Evolutionary conservation across 768 basidiomycete genomes (phyloP), one percentile per base, ranked within the genome.

Genomic region (Russula lepida): DNA sequence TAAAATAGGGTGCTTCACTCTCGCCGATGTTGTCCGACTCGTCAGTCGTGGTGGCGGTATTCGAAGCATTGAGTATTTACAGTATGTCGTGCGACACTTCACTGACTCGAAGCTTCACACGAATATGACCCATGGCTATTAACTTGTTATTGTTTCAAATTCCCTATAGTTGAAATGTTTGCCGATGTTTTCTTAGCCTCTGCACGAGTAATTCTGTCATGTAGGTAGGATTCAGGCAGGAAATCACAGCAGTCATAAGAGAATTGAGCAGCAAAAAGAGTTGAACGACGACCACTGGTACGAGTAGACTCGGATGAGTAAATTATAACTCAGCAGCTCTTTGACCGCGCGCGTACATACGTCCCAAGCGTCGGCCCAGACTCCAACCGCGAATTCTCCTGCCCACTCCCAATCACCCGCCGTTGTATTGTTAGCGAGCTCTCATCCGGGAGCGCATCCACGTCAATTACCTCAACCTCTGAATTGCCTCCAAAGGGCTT

Each of bases 381-480:
- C 30, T 63, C 63, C 6, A 44, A 52, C 32, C n/a, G 35, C 11
- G 39, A 51, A 6, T 6, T 46, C 21, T 35, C 51, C 50, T 17
- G 41, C 30, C 47, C 50, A 21, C 28, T 49, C 28, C 25, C 19
- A 25, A 27, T 25, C 32, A 17, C 25, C 15, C 43, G 32, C 30
- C 33, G 44, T 23, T 35, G 41, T 30, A 17, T 62, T 28, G 12
- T 4, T 47, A 32, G 53, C 23, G 21, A 28, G 23, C 32, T 49
- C 19, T 30, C 52, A 44, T 58, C 52, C 13, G 56, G 56, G 28
- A 64, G 60, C 9, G 63, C 63, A 43, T 64, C 63, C 27, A 64
- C 63, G 19, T 64, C 63, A 17, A 64, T 64, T 30, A 53, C 60
- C 17, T 64, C 63, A 28, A 54, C 56, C 4, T 25, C 43, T 15